Base-by-base conservation (phyloP, 768 basidiomycete species). In the Lyophyllum semitale region DNA sequence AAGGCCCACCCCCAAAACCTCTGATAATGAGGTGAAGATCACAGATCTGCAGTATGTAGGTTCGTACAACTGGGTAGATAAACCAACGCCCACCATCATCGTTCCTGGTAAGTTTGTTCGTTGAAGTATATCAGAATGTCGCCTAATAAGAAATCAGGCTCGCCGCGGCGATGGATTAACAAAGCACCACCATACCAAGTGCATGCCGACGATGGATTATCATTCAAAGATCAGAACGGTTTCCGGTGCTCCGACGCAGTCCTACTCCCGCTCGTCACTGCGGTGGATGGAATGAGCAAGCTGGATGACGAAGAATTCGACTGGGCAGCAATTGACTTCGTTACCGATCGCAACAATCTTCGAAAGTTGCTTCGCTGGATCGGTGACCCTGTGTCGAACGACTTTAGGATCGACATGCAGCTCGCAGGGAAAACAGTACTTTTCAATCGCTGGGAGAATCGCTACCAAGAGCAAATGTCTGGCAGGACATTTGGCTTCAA, bases 361-460 rank as follows among this genome's bases (percentile, higher is more conserved):
- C 77, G 88, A 23, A 88, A 87, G 66, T 70, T 91, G 37, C 62
- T 84, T 20, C 74, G 83, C 23, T 88, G 84, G 84, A 73, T 80
- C n/a, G 65, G 63, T 17, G 72, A 69, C 23, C 70, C 68, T 9
- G 63, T 70, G 12, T 59, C 56, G 3, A 70, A 67, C 9, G 79
- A 82, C 51, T 93, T 91, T 63, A 74, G 90, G 18, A 88, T 93
- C 58, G 88, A 93, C 53, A 57, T 84, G 3, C 83, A 91, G 64
- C 72, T 89, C 17, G 78, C 75, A 0, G 87, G 88, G 0, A 57
- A 70, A 22, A 90, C 89, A 0, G 71, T 88, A 15, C 61, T 92
- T 25, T 70, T 91, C 61, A 84, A 81, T 51, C 73, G 89, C 1
- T 87, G 86, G 81, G 79, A 79, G 55, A 66, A 69, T 56, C 54